phyloP scores from a whole-genome alignment of 176 grass and related monocot genomes.

The Poa annua region DNA sequence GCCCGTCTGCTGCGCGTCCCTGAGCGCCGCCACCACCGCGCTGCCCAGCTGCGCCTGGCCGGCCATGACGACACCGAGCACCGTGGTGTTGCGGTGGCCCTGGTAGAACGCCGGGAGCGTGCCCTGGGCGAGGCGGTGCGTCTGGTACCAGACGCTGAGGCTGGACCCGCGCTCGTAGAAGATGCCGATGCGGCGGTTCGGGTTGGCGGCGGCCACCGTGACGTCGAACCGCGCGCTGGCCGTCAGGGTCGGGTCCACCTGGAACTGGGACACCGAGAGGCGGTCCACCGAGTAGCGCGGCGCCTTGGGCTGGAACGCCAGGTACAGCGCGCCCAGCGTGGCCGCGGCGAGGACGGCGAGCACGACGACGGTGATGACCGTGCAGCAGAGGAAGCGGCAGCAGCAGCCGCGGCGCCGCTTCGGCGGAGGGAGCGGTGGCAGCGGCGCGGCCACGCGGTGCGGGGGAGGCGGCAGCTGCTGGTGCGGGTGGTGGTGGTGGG shows the following conservation, averaged over 20 bases:
- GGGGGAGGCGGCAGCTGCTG: conserved; percentile 43
- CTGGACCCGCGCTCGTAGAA: conserved; percentile 64
- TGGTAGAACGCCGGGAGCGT: conserved; percentile 76
- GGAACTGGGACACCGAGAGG: conserved; percentile 59
- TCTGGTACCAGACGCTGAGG: conserved; percentile 57
- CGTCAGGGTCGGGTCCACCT: conserved; percentile 37
- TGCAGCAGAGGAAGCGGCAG: conserved; percentile 72
- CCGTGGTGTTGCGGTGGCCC: conserved; percentile 76
- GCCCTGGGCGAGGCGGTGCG: conserved; percentile 50
- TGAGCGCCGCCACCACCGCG: conserved; percentile 45
- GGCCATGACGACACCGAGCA: conserved; percentile 53
- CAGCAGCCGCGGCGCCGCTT: conserved; percentile 49
- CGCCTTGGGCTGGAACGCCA: conserved; percentile 68
- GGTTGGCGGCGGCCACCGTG: conserved; percentile 72
- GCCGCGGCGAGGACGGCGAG: conserved; percentile 56
- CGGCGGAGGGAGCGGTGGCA: not conserved
- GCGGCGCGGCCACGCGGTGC: conserved; percentile 23
- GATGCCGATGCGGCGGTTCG: conserved; percentile 66
- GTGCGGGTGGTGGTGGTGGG: not conserved
- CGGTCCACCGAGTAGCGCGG: conserved; percentile 84
- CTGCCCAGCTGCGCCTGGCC: conserved; percentile 64
- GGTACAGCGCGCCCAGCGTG: conserved; percentile 49
- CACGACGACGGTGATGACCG: not conserved
- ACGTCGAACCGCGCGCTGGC: conserved; percentile 69
- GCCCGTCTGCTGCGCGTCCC: conserved; percentile 61